Evolutionary conservation across 805 yeast species (phyloP).

Genomic region (Spathaspora hagerdaliae): DNA sequence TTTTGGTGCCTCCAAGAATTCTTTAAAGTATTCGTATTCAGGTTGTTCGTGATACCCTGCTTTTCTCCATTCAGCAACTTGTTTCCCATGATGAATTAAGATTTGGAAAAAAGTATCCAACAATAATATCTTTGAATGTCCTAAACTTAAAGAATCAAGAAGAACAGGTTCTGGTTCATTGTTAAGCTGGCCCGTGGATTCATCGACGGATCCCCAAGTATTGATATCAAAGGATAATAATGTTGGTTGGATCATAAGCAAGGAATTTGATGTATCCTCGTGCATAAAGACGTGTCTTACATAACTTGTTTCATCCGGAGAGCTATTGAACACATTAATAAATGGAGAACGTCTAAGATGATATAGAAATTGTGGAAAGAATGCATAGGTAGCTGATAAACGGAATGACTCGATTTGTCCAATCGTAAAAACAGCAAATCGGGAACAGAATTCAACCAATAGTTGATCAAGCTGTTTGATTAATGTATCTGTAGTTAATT

Average conservation of each 20-base stretch:
- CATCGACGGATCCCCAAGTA: conserved; percentile 31
- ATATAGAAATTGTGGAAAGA: conserved; percentile 65
- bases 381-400: conserved; percentile 44
- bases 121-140: conserved; percentile 52
- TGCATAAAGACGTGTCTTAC: conserved; percentile 58
- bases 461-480: conserved; percentile 39
- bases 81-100: conserved; percentile 62
- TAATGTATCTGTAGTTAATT: conserved; percentile 19
- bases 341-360: conserved; percentile 65
- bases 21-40: conserved; percentile 56
- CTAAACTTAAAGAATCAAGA: conserved; percentile 59
- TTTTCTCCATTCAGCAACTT: conserved; percentile 64
- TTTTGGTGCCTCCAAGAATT: conserved; percentile 58
- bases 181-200: conserved; percentile 22
- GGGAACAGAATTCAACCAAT: conserved; percentile 30
- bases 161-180: conserved; percentile 60
- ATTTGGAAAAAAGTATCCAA: conserved; percentile 70
- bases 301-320: conserved; percentile 70
- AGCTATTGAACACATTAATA: conserved; percentile 61
- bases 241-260: conserved; percentile 69
- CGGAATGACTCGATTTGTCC: conserved; percentile 47
- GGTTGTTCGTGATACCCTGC: conserved; percentile 59
- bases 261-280: conserved; percentile 57
- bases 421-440: conserved; percentile 40
- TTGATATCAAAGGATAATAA: conserved; percentile 53